A percentile compares a stretch with the other conserved stretches of the same genome.
phyloP scores from a whole-genome alignment of 441 rosid genomes.

The Pelargonium cotyledonis region DNA sequence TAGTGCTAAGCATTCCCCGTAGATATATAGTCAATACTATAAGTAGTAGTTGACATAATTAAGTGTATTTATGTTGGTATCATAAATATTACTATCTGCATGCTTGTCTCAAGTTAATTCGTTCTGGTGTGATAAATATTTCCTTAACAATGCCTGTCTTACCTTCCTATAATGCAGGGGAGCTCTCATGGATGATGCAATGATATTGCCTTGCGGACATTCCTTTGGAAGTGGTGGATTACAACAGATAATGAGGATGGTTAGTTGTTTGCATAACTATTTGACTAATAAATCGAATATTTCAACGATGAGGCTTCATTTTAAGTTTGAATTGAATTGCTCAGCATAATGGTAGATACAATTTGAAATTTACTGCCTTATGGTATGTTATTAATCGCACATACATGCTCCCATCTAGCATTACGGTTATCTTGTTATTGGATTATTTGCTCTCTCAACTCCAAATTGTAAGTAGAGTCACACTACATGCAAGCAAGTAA shows the following conservation, averaged over 20 bases:
- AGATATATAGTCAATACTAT: background rate
- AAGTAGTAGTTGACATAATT: background rate
- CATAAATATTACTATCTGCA: background rate
- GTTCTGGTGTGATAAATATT: too few species aligned
- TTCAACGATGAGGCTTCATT: background rate
- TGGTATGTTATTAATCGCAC: background rate
- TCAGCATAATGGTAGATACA: too few species aligned
- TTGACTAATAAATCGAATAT: background rate
- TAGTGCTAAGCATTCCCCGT: background rate
- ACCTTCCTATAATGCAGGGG: conserved; percentile 42
- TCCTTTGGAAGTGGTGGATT: conserved; percentile 74
- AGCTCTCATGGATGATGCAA: conserved; percentile 83
- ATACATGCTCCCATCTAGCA: background rate
- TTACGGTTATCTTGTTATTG: background rate
- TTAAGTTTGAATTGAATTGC: background rate
- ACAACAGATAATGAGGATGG: conserved; percentile 52
- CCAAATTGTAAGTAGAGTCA: background rate
- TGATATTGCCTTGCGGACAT: conserved; percentile 86
- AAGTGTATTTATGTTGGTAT: background rate
- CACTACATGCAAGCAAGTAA: background rate
- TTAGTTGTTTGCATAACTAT: conserved; percentile 24
- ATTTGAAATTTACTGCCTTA: too few species aligned
- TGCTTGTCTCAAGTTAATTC: too few species aligned
- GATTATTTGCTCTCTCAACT: background rate
- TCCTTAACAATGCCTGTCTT: background rate